These are phyloP conservation scores for Hymenoscyphus occultus DNA, from an alignment of 2,329 filamentous ascomycete species.

Conservation along the genomic window DNA sequence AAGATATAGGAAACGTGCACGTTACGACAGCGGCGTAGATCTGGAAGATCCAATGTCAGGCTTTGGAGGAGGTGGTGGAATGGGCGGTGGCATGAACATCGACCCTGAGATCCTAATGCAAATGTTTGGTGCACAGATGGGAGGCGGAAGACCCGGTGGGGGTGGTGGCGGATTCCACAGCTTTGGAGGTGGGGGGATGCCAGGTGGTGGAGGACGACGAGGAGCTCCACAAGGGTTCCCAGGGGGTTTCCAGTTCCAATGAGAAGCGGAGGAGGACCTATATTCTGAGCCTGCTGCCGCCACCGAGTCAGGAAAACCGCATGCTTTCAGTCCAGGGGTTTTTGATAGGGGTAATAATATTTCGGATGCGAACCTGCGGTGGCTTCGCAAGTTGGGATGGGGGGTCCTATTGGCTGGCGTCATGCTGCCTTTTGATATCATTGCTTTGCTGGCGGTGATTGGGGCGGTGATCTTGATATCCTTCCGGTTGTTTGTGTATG, in stretches of 20 bases:
- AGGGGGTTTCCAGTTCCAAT: slow-evolving; percentile 58
- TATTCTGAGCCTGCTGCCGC: slow-evolving; percentile 16
- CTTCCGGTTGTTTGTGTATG: slow-evolving; percentile 27
- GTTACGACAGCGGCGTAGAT: slow-evolving; percentile 91
- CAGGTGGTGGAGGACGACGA: slow-evolving; percentile 29
- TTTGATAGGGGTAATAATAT: slow-evolving; percentile 15
- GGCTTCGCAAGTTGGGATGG: slow-evolving; percentile 32
- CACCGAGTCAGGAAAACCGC: slow-evolving; percentile 6
- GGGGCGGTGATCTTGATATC: slow-evolving; percentile 30
- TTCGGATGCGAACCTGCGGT: slow-evolving; percentile 23
- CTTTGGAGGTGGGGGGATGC: slow-evolving; percentile 52
- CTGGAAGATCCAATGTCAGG: slow-evolving; percentile 80
- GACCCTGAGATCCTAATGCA: slow-evolving; percentile 38
- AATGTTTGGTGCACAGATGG: slow-evolving; percentile 38
- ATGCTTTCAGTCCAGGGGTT: slow-evolving; percentile 9
- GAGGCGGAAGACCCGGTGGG: slow-evolving; percentile 47
- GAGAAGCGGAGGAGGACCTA: slow-evolving; percentile 36
- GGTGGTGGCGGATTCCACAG: slow-evolving; percentile 48
- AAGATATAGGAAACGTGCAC: slow-evolving; percentile 68
- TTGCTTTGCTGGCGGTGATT: slow-evolving; percentile 28
- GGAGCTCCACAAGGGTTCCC: slow-evolving; percentile 42
- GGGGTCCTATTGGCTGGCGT: slow-evolving; percentile 32
- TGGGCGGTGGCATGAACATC: slow-evolving; percentile 44
- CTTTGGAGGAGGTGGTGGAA: slow-evolving; percentile 61
- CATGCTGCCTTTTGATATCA: slow-evolving; percentile 35